Evolutionary conservation across 306 rosid species (phyloP).

Genomic region (Pyrus communis): DNA sequence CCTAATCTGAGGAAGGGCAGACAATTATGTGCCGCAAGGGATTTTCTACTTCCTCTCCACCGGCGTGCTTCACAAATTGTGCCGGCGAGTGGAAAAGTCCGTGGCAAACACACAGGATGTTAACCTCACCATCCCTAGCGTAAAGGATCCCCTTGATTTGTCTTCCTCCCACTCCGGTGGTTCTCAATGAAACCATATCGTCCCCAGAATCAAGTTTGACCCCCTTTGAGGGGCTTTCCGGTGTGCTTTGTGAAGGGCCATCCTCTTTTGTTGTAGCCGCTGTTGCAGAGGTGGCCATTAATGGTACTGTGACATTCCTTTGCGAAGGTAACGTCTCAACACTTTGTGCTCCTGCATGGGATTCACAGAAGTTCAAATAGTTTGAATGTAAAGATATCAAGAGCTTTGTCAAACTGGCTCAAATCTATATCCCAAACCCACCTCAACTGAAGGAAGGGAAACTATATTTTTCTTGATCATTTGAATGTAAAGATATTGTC

Average conservation of each 20-base stretch:
- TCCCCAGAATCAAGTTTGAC: slow-evolving; percentile 11
- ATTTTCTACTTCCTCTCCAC: slow-evolving; percentile 40
- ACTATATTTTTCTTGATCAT: neutral
- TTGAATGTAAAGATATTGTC: neutral
- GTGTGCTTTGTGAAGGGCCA: slow-evolving; percentile 1
- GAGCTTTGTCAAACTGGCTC: too few species aligned
- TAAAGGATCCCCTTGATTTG: slow-evolving; percentile 50
- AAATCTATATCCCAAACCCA: neutral
- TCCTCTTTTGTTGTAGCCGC: neutral
- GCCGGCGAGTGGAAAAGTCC: slow-evolving; percentile 54
- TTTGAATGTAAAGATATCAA: too few species aligned
- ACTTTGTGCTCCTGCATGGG: neutral
- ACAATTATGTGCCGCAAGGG: slow-evolving; percentile 62
- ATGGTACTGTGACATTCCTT: neutral
- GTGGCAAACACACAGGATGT: slow-evolving; percentile 66
- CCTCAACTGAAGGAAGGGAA: neutral
- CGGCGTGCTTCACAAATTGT: slow-evolving; percentile 63
- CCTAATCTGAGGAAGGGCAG: slow-evolving; percentile 11
- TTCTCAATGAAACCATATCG: slow-evolving; percentile 44
- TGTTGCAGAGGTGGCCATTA: neutral
- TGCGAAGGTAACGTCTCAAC: neutral
- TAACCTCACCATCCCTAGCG: slow-evolving; percentile 32
- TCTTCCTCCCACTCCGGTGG: slow-evolving; percentile 48
- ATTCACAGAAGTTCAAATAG: neutral
- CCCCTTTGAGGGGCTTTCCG: slow-evolving; percentile 24